These are phyloP conservation scores for Rubia peregrina DNA, from an alignment of 305 asterid genomes.

Conservation along the genomic window DNA sequence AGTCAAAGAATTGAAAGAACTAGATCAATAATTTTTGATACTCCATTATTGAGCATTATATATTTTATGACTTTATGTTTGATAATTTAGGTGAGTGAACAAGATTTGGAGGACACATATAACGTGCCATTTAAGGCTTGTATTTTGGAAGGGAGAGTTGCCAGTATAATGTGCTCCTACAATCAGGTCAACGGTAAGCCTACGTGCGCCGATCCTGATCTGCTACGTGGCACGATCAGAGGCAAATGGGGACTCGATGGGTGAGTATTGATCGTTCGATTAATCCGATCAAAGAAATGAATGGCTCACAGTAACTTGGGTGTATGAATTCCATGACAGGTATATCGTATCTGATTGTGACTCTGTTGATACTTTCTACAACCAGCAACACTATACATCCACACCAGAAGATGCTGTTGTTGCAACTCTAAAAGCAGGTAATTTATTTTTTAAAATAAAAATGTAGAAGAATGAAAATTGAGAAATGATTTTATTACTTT, in stretches of 20 bases:
- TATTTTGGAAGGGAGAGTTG: conserved; percentile 59
- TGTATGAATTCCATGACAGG: conserved; percentile 7
- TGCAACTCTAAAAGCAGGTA: conserved; percentile 21
- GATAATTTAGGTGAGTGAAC: conserved; percentile 50
- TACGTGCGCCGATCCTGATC: conserved; percentile 66
- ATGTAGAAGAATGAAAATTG: too few species aligned
- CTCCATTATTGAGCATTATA: neutral
- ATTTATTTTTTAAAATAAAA: too few species aligned
- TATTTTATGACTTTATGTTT: neutral
- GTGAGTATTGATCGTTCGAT: conserved; percentile 11
- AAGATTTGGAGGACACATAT: conserved; percentile 72
- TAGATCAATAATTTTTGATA: neutral
- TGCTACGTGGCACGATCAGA: conserved; percentile 60
- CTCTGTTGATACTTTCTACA: conserved; percentile 16
- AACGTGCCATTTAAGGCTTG: conserved; percentile 76
- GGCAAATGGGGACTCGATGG: conserved; percentile 72
- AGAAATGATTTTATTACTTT: too few species aligned
- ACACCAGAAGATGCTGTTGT: conserved; percentile 30
- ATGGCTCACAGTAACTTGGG: neutral
- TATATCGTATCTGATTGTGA: conserved; percentile 29
- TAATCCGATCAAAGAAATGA: neutral
- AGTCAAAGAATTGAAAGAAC: neutral
- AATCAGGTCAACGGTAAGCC: conserved; percentile 80
- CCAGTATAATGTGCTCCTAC: conserved; percentile 81
- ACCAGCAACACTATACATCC: conserved; percentile 18